A percentile compares a stretch with the other conserved stretches of the same genome.
Evolutionary conservation across 345 rosid genomes (phyloP).

Genomic region (Linum trigynum): DNA sequence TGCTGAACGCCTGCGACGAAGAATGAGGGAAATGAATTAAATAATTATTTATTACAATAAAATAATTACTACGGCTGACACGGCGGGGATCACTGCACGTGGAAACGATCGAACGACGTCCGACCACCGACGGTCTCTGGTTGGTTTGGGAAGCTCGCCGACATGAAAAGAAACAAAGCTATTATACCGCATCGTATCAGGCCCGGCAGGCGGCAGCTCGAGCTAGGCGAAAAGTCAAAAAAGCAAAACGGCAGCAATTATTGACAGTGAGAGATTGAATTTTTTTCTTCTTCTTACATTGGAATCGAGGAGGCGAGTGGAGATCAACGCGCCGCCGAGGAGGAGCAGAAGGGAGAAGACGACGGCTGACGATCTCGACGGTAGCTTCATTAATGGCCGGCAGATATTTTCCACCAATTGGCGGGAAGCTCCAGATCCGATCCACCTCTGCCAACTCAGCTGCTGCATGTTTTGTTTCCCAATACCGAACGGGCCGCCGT

Average conservation of each 20-base stretch:
- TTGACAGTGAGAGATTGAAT: no score
- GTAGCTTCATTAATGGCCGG: conserved; percentile 16
- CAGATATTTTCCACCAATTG: background rate
- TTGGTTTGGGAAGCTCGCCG: no score
- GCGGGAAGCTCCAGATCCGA: background rate
- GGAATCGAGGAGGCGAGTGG: conserved; percentile 52
- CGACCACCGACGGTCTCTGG: background rate
- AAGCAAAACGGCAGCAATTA: no score
- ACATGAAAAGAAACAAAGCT: no score
- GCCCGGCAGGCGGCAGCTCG: no score
- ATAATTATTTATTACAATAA: background rate
- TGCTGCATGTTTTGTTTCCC: background rate
- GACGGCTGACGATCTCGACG: conserved; percentile 35
- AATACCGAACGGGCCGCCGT: no score
- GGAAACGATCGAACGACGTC: background rate
- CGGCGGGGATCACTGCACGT: background rate
- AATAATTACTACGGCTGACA: background rate
- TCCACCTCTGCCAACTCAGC: background rate
- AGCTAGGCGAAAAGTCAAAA: no score
- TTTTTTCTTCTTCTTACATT: conserved; percentile 24
- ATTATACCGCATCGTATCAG: background rate
- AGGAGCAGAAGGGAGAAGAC: conserved; percentile 39
- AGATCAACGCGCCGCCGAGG: conserved; percentile 53
- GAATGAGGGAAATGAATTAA: background rate
- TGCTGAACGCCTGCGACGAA: background rate